Evolutionary conservation across 2,329 filamentous ascomycete species (phyloP), one percentile per base, ranked within the genome.

Genomic region (Aureobasidium sp.): DNA sequence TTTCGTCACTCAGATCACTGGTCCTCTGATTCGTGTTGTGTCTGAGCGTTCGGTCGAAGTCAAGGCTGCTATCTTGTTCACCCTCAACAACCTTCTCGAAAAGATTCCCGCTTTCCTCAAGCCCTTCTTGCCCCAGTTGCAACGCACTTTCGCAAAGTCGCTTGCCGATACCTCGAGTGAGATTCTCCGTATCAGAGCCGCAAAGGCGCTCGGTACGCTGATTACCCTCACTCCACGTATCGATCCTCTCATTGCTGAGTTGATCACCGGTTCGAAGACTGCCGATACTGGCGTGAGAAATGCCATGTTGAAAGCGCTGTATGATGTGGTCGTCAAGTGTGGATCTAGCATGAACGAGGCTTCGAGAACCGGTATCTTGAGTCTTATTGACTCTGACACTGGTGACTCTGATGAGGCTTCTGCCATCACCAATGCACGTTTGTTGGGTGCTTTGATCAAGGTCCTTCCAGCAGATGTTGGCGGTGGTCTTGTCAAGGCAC

Each of bases 91-190:
- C 68, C 79, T 99, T 34, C 80, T 99, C 41, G 91, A 96, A 76
- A 99, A 97, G 82, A 97, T 99, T 74, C 94, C 94, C 0, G 85
- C 89, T 11, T 93, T 95, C 68, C 82, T 99, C 64, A 97, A 97
- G 77, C 94, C 94, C 3, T 99, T 99, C 84, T 78, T 99, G 72
- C 94, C 94, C 11, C 94, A 99, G 73, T 82, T 99, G 59, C 94
- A 99, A 76, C 86, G 94, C 64, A 99, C 94, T 0, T 99, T 99
- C 78, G 93, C 94, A 63, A 95, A 97, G 76, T 93, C 92, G 45
- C 82, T 99, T 55, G 94, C 94, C 3, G 95, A 99, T 75, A 87
- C 91, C 0, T 90, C 91, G 0, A 97, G 93, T 73, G 93, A 97
- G 68, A 80, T 92, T 22, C 78, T 99, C 63, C 86, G 95, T 67